Evolutionary conservation across 495 filamentous ascomycete species (phyloP).

Genomic region (Oleoguttula mirabilis): DNA sequence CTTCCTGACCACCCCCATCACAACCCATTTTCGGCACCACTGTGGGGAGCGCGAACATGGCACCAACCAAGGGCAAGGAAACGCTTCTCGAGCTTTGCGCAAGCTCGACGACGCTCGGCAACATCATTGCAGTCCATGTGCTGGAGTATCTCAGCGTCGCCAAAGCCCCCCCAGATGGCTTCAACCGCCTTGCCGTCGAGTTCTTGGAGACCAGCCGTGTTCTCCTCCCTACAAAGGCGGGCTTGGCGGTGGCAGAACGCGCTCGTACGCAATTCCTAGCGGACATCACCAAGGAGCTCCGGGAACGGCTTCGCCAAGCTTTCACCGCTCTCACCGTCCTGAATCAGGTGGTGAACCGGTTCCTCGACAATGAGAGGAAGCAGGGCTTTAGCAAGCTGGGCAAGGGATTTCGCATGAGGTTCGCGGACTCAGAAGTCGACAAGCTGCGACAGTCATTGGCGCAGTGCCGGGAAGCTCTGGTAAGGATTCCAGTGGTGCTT

Average conservation of each 20-base stretch:
- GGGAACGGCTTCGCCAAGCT: slow-evolving; percentile 36
- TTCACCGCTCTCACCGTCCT: slow-evolving; percentile 38
- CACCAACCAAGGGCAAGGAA: slow-evolving; percentile 18
- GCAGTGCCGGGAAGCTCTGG: slow-evolving; percentile 29
- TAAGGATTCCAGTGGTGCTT: slow-evolving; percentile 36
- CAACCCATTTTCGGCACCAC: too few relatives aligned
- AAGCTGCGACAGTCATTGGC: slow-evolving; percentile 31
- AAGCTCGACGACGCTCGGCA: slow-evolving; percentile 33
- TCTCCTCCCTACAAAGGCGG: slow-evolving; percentile 41
- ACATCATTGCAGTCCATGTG: slow-evolving; percentile 43
- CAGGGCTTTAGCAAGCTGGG: slow-evolving; percentile 31
- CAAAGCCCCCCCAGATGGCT: slow-evolving; percentile 33
- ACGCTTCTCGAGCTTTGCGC: slow-evolving; percentile 23
- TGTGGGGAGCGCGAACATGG: slow-evolving; percentile 20
- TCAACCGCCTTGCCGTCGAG: slow-evolving; percentile 38
- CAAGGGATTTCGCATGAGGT: slow-evolving; percentile 39
- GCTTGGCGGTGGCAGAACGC: slow-evolving; percentile 35
- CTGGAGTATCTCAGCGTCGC: slow-evolving; percentile 43
- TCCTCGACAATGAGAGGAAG: slow-evolving; percentile 38
- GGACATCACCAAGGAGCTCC: slow-evolving; percentile 39
- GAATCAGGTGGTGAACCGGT: slow-evolving; percentile 37
- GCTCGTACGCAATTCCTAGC: slow-evolving; percentile 28
- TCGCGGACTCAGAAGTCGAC: slow-evolving; percentile 35
- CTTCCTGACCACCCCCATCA: too few relatives aligned
- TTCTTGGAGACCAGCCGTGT: slow-evolving; percentile 42